Evolutionary conservation across 306 rosid genomes (phyloP).

Genomic region (Trifolium pratense): DNA sequence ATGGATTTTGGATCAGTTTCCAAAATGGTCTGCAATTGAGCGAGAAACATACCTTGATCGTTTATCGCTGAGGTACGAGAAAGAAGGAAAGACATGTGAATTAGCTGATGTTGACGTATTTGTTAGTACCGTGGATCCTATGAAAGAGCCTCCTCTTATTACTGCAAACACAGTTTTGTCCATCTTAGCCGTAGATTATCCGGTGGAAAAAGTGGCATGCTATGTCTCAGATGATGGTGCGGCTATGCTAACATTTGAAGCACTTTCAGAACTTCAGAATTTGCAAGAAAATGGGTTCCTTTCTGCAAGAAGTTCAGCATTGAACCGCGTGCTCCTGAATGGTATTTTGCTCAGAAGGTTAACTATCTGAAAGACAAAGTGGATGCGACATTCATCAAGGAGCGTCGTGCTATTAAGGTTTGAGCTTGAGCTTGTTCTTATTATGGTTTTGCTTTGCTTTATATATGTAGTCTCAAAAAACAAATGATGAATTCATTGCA

Average conservation of each 20-base stretch:
- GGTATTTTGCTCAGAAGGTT: slow-evolving; percentile 85
- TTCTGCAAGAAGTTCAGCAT: slow-evolving; percentile 80
- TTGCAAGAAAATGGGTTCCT: slow-evolving; percentile 98
- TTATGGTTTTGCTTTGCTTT: slow-evolving; percentile 7
- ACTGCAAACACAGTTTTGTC: slow-evolving; percentile 93
- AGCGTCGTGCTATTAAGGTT: slow-evolving; percentile 94
- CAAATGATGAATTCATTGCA: not conserved
- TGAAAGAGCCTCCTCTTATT: slow-evolving; percentile 95
- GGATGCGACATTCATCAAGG: slow-evolving; percentile 74
- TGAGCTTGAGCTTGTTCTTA: not conserved
- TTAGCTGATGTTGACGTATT: slow-evolving; percentile 74
- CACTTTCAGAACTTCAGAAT: slow-evolving; percentile 94
- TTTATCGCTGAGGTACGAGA: slow-evolving; percentile 83
- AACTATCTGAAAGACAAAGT: slow-evolving; percentile 85
- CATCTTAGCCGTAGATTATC: slow-evolving; percentile 90
- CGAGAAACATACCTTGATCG: slow-evolving; percentile 97
- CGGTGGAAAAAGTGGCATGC: slow-evolving; percentile 87
- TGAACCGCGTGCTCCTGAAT: slow-evolving; percentile 94
- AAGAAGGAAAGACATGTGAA: slow-evolving; percentile 87
- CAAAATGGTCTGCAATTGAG: slow-evolving; percentile 82
- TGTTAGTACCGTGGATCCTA: slow-evolving; percentile 95
- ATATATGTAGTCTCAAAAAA: slow-evolving; percentile 2
- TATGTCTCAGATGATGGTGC: slow-evolving; percentile 97
- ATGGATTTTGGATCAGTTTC: slow-evolving; percentile 94
- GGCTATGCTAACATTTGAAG: slow-evolving; percentile 96